Evolutionary conservation across 2,329 filamentous ascomycete species (phyloP).

Genomic region (Fusarium scirpi): DNA sequence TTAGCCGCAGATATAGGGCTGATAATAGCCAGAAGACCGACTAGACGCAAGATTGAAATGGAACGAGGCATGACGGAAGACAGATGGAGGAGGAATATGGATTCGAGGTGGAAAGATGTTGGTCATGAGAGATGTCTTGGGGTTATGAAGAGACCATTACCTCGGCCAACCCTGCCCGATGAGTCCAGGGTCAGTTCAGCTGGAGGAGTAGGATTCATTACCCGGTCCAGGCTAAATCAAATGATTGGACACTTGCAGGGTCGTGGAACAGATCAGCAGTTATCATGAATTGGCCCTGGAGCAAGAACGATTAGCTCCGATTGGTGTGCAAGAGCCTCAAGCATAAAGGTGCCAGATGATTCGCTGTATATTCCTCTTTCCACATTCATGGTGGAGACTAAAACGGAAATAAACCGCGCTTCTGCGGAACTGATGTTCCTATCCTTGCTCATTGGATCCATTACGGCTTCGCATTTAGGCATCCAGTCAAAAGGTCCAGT

Average conservation of each 20-base stretch:
- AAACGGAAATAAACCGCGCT: not conserved
- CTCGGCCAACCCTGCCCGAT: not conserved
- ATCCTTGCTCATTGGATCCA: not conserved
- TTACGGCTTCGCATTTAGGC: not conserved
- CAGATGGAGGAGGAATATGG: not conserved
- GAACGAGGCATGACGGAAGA: not conserved
- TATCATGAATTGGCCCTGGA: not conserved
- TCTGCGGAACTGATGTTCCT: not conserved
- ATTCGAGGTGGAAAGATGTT: not conserved
- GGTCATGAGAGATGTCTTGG: not conserved
- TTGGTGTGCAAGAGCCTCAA: not conserved
- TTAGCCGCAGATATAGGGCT: not conserved
- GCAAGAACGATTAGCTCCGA: not conserved
- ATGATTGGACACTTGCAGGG: not conserved
- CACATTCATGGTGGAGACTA: not conserved
- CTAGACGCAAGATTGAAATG: not conserved
- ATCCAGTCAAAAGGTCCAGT: not conserved
- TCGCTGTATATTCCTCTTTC: not conserved
- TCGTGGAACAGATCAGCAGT: not conserved
- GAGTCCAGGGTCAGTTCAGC: not conserved
- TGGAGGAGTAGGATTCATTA: not conserved
- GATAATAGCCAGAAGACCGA: not conserved
- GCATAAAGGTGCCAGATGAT: not conserved
- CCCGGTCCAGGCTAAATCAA: not conserved
- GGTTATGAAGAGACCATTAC: not conserved